Percentiles rank a stretch among this genome's conserved stretches.
Conservation (phyloP, 129 eudicot genomes). For the Flaveria ramosissima region DNA sequence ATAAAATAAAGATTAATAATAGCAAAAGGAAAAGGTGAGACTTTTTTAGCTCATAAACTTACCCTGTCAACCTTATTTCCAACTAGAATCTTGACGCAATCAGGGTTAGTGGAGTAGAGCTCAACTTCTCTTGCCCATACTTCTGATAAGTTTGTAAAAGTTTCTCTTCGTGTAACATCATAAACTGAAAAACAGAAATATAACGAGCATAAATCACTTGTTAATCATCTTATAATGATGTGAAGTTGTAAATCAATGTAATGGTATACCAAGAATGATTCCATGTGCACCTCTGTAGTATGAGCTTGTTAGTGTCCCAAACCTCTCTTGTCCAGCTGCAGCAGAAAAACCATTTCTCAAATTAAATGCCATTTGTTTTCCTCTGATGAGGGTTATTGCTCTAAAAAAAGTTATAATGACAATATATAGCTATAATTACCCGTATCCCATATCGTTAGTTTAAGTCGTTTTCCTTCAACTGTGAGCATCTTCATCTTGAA, state of each 20-base stretch:
- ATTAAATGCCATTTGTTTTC: neutral
- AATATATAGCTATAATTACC: conserved; percentile 38
- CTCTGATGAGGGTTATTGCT: neutral
- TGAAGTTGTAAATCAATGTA: neutral
- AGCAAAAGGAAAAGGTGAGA: neutral
- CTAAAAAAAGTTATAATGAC: neutral
- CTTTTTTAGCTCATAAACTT: conserved; percentile 27
- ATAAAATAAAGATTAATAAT: neutral
- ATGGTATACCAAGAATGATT: conserved; percentile 67
- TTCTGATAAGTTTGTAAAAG: conserved; percentile 67
- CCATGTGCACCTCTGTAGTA: conserved; percentile 96
- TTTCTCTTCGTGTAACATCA: conserved; percentile 80
- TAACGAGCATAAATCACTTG: conserved; percentile 1
- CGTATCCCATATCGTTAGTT: conserved; percentile 91
- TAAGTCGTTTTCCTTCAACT: conserved; percentile 72
- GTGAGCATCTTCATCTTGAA: conserved; percentile 84
- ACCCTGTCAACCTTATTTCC: conserved; percentile 96
- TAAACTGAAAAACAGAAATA: conserved; percentile 54
- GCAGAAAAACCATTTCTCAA: neutral
- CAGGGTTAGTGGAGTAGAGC: conserved; percentile 73
- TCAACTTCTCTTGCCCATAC: conserved; percentile 83
- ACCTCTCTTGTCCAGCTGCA: conserved; percentile 96
- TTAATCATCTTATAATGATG: neutral
- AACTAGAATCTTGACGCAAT: conserved; percentile 74
- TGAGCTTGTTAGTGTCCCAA: conserved; percentile 74